These are phyloP conservation scores for Suhomyces chickasaworum DNA, from an alignment of 1,139 yeast genomes.

Conservation along the genomic window DNA sequence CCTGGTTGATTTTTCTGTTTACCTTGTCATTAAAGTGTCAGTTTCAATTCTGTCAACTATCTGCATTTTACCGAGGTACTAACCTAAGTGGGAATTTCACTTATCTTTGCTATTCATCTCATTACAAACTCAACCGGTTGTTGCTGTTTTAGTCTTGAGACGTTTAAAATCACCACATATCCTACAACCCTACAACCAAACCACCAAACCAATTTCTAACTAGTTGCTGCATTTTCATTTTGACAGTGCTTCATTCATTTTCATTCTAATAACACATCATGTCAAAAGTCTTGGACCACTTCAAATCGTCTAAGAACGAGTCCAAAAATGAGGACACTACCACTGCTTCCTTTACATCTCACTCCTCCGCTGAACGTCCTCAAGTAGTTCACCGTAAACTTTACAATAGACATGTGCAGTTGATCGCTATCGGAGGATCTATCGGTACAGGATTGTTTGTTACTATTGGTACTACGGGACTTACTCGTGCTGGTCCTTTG, in stretches of 20 bases:
- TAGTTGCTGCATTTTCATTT: no score
- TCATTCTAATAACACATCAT: neutral
- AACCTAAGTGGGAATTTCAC: neutral
- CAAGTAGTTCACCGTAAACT: slow-evolving; percentile 19
- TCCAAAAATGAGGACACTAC: slow-evolving; percentile 4
- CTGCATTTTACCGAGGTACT: neutral
- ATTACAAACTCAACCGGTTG: neutral
- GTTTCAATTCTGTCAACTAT: neutral
- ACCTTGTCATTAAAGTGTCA: neutral
- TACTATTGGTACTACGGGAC: slow-evolving; percentile 46
- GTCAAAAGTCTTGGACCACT: slow-evolving; percentile 8
- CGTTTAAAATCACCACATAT: neutral
- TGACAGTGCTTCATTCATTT: no score
- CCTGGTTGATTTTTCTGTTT: neutral
- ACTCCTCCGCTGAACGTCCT: slow-evolving; percentile 2
- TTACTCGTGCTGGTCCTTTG: slow-evolving; percentile 50
- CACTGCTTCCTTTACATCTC: slow-evolving; percentile 3
- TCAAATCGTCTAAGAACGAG: neutral
- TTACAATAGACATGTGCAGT: slow-evolving; percentile 45
- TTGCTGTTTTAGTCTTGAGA: neutral
- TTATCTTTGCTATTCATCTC: neutral
- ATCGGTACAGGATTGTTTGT: slow-evolving; percentile 54
- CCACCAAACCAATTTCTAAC: no score
- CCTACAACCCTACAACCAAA: no score
- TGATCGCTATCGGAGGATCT: slow-evolving; percentile 53